Conservation (phyloP, 805 yeast species). For the Metschnikowia koreensis region DNA sequence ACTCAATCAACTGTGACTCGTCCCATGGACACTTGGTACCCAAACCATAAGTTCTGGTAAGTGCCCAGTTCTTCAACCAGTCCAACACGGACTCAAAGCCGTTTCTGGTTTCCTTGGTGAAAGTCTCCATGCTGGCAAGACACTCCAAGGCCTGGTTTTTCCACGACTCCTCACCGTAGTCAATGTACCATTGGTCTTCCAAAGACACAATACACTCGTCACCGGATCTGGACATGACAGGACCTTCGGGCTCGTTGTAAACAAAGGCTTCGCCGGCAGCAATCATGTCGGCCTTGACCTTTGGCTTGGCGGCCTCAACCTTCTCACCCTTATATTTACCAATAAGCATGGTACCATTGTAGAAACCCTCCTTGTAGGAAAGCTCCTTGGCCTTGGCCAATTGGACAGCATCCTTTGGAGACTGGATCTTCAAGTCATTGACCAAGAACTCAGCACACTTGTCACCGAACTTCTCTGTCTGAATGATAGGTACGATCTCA, state of each 20-base stretch:
- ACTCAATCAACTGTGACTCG: conserved; percentile 86
- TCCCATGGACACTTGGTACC: conserved; percentile 98
- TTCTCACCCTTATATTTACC: conserved; percentile 87
- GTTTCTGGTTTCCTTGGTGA: conserved; percentile 77
- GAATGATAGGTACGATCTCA: conserved; percentile 71
- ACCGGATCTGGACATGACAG: conserved; percentile 91
- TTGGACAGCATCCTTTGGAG: conserved; percentile 87
- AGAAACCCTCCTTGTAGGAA: conserved; percentile 95
- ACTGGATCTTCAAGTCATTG: conserved; percentile 83
- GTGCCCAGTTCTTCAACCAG: conserved; percentile 98
- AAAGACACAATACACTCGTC: conserved; percentile 95
- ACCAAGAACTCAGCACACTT: conserved; percentile 80
- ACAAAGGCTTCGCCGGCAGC: conserved; percentile 78
- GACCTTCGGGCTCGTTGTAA: conserved; percentile 91
- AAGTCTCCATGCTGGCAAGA: conserved; percentile 72
- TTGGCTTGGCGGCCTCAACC: conserved; percentile 88
- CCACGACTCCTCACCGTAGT: conserved; percentile 95
- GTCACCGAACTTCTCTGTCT: conserved; percentile 85
- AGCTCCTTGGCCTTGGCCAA: conserved; percentile 90
- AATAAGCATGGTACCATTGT: conserved; percentile 75
- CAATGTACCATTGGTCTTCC: conserved; percentile 98
- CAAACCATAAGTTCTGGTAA: conserved; percentile 92
- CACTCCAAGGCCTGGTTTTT: conserved; percentile 77
- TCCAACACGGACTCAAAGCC: conserved; percentile 92
- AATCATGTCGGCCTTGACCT: conserved; percentile 78